Evolutionary conservation across 2,329 filamentous ascomycete genomes (phyloP), one percentile per base, ranked within the genome.

Genomic region (Cercospora beticola): DNA sequence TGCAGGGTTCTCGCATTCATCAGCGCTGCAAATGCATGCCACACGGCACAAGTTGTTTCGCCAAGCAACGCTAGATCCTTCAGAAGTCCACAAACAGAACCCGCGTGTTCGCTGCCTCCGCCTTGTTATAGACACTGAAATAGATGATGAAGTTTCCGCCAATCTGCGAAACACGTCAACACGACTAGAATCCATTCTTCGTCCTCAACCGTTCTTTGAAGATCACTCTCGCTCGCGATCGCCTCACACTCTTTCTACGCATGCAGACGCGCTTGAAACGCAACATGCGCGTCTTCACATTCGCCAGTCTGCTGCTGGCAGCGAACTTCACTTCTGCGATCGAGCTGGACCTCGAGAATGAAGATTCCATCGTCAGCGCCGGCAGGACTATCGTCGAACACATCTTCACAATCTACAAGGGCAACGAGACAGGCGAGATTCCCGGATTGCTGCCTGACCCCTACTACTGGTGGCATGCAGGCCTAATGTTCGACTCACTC

Each of bases 401-500:
- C 58, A 71, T 77, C 30, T 64, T 76, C 16, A 26, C 23, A 14
- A 69, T 71, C 62, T 64, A 69, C 52, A 68, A 62, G 43, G 65
- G 62, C 58, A 57, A 31, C 52, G 28, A 58, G 14, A 52, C 62
- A 12, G 68, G 61, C 18, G n/a, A 21, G 1, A 70, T 71, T 10
- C 74, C 74, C 8, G 76, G 76, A 12, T 61, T 76, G 5, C 72
- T 78, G 12, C 67, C 69, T 2, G 26, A 68, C 0, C 74, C 74
- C 2, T 78, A 76, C 70, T 78, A 88, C 81, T 90, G 87, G 87
- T 90, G 88, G 88, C 85, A 89, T 73, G 83, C 84, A 40, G 89
- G 89, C 60, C 88, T 87, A 7, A 83, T 89, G 67, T 90, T 88
- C 85, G 88, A 88, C n/a, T 82, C 85, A 36, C 85, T 92, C 83